Conservation (phyloP, 306 rosid genomes). For the Coriaria nepalensis region DNA sequence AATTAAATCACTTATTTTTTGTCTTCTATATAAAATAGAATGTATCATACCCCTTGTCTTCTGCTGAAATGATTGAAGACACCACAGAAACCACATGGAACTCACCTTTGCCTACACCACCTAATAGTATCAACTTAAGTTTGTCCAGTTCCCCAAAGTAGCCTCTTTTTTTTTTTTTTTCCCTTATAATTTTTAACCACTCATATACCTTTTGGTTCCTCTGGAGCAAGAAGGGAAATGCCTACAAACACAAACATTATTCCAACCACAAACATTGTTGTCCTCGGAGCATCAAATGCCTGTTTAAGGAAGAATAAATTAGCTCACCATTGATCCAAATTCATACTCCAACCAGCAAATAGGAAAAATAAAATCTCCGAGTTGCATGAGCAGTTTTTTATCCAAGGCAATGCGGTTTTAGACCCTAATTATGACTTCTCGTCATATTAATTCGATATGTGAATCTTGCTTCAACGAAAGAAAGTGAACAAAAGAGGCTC, state of each 20-base stretch:
- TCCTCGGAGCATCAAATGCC: constrained; percentile 85
- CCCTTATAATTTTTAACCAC: constrained; percentile 8
- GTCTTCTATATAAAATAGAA: neutral
- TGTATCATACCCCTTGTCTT: constrained; percentile 42
- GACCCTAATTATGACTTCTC: too few relatives aligned
- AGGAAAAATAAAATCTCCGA: neutral
- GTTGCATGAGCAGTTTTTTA: neutral
- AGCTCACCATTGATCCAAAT: constrained; percentile 15
- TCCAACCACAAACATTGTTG: constrained; percentile 88
- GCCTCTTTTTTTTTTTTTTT: neutral
- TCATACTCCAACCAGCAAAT: constrained; percentile 1
- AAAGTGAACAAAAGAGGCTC: too few relatives aligned
- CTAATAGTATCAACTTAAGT: constrained; percentile 31
- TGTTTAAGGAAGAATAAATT: constrained; percentile 29
- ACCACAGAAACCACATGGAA: constrained; percentile 36
- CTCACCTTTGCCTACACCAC: constrained; percentile 53
- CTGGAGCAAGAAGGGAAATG: constrained; percentile 93
- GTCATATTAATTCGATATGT: too few relatives aligned
- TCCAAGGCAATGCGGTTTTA: neutral
- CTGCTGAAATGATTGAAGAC: constrained; percentile 56
- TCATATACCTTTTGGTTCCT: constrained; percentile 71
- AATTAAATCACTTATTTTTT: neutral
- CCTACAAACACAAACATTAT: constrained; percentile 82
- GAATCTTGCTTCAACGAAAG: too few relatives aligned
- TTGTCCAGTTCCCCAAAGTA: constrained; percentile 12